Base-by-base conservation (phyloP, 1,284 basidiomycete genomes). In the Gomphus sp. region DNA sequence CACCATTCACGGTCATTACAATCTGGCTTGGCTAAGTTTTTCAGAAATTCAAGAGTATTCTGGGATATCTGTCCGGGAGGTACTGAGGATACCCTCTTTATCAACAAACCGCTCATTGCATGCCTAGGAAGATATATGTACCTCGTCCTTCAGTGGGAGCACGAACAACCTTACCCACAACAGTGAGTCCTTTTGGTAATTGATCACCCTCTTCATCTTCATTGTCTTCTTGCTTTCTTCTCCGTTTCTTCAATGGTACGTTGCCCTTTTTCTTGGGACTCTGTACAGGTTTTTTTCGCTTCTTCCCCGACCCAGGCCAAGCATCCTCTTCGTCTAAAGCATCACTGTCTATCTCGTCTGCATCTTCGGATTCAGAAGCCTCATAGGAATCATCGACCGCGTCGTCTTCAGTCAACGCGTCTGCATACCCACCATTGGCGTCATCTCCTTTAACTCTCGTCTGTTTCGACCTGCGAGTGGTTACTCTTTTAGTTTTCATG, bases 1-100 rank as follows among this genome's bases (percentile, higher is more conserved):
- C n/a, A 89, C 93, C 93, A 97, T 68, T 91, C 83, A 14, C 93
- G 80, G 66, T 96, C 91, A 62, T 97, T 97, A 65, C 82, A 85
- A 53, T 81, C 77, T 1, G 90, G 89, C 63, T 91, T 81, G 66
- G 79, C 77, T 50, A 97, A 73, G 51, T 87, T 76, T 6, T 67
- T 71, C 61, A 96, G 71, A 68, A 96, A 96, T 66, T 89, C 73
- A 36, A 97, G 70, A 1, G 89, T 91, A 66, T 95, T 93, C 64
- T 82, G 76, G 1, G 92, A 95, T 67, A 97, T 85, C 67, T 86
- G 84, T 2, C 93, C 93, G 6, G 89, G 79, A 0, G 92, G 87
- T 0, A 92, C 93, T 91, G 65, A 5, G 59, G 16, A 18, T 55
- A 61, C 49, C 9, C 7, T 44, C 1, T 34, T n/a, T 28, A 44